Base-by-base conservation (phyloP, 2,329 filamentous ascomycete species). In the Fusarium sp. region DNA sequence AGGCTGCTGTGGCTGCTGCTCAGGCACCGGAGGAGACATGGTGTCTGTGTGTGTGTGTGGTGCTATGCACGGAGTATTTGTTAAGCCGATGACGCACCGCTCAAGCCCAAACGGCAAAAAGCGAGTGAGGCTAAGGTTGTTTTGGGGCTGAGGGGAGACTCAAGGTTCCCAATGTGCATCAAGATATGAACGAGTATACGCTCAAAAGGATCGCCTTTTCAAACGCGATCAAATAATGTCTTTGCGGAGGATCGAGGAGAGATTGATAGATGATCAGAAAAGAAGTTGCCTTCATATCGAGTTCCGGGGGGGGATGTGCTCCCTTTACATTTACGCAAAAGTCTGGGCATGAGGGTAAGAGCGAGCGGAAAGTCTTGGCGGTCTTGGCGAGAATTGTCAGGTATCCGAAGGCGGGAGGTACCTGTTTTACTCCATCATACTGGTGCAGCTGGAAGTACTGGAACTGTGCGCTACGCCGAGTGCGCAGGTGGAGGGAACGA, bases 311-410 rank as follows among this genome's bases (percentile, higher is more conserved):
- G 72, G 64, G 45, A 70, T 72, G 75, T 64, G 80, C 81, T 82
- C 81, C 80, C 81, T 83, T 83, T 82, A 82, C 81, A 81, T 80
- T 82, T 75, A 73, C 74, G 70, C 73, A 77, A 77, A 80, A 79
- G 77, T 77, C 78, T 81, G 81, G 81, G 80, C 79, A 77, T 76
- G 72, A 78, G 74, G 69, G 76, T 75, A 80, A 81, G 81, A 82
- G 81, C 78, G 79, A 82, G 81, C 82, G 82, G 82, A 80, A 83
- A 78, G 73, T 75, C 81, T 83, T 83, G 82, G 82, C 82, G 54
- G 64, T 79, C 80, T 82, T 82, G 81, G 77, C 76, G 74, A 72
- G 27, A 48, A 63, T 39, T 3, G 16, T 23, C 18, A 76, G 56
- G 81, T 81, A 80, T 32, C 41, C 23, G 10, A 20, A 18, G 16